A percentile compares a stretch with the other conserved stretches of the same genome.
Conservation (phyloP, 140 eudicot species). For the Cichorium intybus region DNA sequence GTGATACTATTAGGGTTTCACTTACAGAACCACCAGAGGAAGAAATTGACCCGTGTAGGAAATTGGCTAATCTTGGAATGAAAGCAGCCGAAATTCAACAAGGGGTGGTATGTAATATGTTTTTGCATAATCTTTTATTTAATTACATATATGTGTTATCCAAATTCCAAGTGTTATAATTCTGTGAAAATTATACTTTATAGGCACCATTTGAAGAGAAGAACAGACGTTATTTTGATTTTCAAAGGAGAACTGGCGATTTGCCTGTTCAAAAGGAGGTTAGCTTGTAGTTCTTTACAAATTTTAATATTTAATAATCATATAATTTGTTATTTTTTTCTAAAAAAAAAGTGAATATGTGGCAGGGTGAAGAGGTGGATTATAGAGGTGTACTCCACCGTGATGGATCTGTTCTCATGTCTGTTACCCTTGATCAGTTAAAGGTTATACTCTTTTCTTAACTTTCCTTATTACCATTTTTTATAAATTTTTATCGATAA, state of each 20-base stretch:
- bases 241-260: conserved; percentile 92
- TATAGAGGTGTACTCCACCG: conserved; percentile 93
- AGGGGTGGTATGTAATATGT: conserved; percentile 69
- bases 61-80: conserved; percentile 89
- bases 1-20: conserved; percentile 94
- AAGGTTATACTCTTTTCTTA: conserved; percentile 46
- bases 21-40: conserved; percentile 95
- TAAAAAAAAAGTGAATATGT: conserved; percentile 3
- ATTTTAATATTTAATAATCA: not conserved
- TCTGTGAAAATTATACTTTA: not conserved
- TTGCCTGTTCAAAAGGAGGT: conserved; percentile 96
- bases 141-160: not conserved
- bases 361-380: conserved; percentile 95
- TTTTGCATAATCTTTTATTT: conserved; percentile 12
- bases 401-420: conserved; percentile 98
- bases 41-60: conserved; percentile 96
- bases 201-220: conserved; percentile 95
- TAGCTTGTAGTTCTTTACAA: not conserved
- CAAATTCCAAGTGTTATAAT: no score
- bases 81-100: conserved; percentile 82
- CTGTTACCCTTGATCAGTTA: conserved; percentile 76
- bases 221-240: conserved; percentile 85
- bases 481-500: not conserved
- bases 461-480: not conserved
- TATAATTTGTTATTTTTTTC: conserved; percentile 1